Evolutionary conservation across 768 basidiomycete genomes (phyloP), one percentile per base, ranked within the genome.

Genomic region (Gelatoporia subvermispora): DNA sequence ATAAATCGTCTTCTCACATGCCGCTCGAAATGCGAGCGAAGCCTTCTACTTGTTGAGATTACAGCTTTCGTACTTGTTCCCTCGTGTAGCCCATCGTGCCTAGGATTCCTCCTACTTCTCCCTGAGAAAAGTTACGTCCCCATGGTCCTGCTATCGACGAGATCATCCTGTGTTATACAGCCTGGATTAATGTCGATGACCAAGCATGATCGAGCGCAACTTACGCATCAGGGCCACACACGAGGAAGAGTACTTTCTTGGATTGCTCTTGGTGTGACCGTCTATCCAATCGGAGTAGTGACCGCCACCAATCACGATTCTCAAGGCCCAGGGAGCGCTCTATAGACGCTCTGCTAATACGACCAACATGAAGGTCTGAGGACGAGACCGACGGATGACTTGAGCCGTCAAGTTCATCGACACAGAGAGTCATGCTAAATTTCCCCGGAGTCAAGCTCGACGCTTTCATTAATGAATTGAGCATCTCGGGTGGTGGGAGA

Each of bases 161-260:
- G 42, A 91, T 73, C 90, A 92, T 90, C 41, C 89, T 92, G 57
- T 48, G 43, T 7, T 21, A 35, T 51, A 34, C 20, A n/a, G n/a
- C n/a, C n/a, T n/a, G n/a, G n/a, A n/a, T n/a, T n/a, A n/a, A n/a
- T n/a, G n/a, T 34, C 31, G 22, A 51, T 58, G 9, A 55, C 28
- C 50, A 50, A 43, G 23, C 37, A 37, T 24, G 34, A 28, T 34
- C 25, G 50, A 50, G 41, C 18, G 45, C 36, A 31, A 54, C 34
- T 17, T 64, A 91, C 90, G 75, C 74, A 52, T 91, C 85, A n/a
- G 90, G 91, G 22, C 90, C 90, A 65, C 87, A 93, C 3, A 93
- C 78, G 11, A 93, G 65, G 60, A 92, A 85, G 48, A 92, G 61
- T 5, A 73, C 66, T 39, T 69, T 78, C 56, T 71, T 77, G 42